Percentiles rank a stretch among this genome's conserved stretches.
Evolutionary conservation across 1,139 yeast species (phyloP).

Genomic region (Pneumocystis canis): DNA sequence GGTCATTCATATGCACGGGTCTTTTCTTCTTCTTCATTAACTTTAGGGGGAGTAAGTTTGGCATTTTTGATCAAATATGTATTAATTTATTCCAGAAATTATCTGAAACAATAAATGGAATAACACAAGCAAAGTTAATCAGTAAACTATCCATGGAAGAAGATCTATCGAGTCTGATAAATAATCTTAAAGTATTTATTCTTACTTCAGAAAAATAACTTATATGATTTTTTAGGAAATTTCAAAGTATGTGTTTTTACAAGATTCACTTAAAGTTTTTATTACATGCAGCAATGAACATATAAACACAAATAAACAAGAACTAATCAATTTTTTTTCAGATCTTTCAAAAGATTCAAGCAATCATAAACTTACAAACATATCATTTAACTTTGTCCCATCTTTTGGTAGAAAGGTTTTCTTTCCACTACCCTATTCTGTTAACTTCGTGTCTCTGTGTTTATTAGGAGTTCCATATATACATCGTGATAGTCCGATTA

Average conservation of each 20-base stretch:
- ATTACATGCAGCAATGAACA: constrained; percentile 3
- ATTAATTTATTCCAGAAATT: constrained; percentile 26
- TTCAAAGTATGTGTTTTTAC: not conserved
- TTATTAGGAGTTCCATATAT: constrained; percentile 53
- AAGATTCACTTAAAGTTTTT: not conserved
- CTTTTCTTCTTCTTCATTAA: constrained; percentile 49
- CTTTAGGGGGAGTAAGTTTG: constrained; percentile 33
- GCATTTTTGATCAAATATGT: not conserved
- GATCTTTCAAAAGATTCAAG: not conserved
- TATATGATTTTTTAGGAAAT: not conserved
- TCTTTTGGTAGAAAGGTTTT: constrained; percentile 27
- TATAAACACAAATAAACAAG: not conserved
- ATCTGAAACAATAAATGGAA: constrained; percentile 52
- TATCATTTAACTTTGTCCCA: not conserved
- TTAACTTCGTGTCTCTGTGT: constrained; percentile 65
- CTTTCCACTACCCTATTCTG: constrained; percentile 74
- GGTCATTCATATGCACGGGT: constrained; percentile 79
- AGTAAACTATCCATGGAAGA: constrained; percentile 44
- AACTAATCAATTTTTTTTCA: not conserved
- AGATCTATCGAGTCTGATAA: constrained; percentile 34
- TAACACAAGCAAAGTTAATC: constrained; percentile 60
- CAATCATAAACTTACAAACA: not conserved
- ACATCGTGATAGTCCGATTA: constrained; percentile 64
- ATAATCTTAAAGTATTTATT: constrained; percentile 21
- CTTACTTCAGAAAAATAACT: not conserved